Evolutionary conservation across 257 asterid genomes (phyloP).

Genomic region (Nicotiana tomentosiformis): DNA sequence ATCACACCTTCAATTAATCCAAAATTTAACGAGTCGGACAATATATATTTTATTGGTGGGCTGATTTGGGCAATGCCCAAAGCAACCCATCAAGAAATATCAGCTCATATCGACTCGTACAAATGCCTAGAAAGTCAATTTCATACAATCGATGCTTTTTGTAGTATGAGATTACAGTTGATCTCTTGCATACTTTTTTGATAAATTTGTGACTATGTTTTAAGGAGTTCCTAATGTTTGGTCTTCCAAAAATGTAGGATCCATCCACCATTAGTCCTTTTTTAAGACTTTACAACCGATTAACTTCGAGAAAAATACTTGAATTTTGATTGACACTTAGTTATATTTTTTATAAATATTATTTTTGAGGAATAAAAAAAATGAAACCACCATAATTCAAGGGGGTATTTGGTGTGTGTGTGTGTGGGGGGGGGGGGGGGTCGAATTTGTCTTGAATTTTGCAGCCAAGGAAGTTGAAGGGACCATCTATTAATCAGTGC

Average conservation of each 20-base stretch:
- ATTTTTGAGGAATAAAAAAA: too few species aligned
- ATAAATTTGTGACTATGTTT: background rate
- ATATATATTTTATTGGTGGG: background rate
- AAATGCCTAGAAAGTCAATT: background rate
- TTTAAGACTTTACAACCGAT: background rate
- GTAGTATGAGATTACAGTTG: background rate
- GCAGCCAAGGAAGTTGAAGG: background rate
- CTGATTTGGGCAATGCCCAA: background rate
- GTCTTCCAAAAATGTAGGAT: background rate
- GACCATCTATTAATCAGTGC: background rate
- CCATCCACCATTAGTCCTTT: background rate
- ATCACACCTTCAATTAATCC: background rate
- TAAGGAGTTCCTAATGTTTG: background rate
- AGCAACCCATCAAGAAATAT: background rate
- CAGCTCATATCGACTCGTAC: background rate
- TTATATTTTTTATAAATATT: background rate
- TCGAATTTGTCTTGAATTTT: too few species aligned
- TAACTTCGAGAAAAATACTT: background rate
- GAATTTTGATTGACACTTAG: background rate
- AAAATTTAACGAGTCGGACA: background rate
- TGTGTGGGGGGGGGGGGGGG: too few species aligned
- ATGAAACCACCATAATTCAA: too few species aligned
- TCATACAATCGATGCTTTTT: background rate
- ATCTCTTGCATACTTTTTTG: background rate
- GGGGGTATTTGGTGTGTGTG: too few species aligned